These are phyloP conservation scores for Isoetes taiwanensis DNA, from an alignment of 75 land plant genomes.

Conservation along the genomic window DNA sequence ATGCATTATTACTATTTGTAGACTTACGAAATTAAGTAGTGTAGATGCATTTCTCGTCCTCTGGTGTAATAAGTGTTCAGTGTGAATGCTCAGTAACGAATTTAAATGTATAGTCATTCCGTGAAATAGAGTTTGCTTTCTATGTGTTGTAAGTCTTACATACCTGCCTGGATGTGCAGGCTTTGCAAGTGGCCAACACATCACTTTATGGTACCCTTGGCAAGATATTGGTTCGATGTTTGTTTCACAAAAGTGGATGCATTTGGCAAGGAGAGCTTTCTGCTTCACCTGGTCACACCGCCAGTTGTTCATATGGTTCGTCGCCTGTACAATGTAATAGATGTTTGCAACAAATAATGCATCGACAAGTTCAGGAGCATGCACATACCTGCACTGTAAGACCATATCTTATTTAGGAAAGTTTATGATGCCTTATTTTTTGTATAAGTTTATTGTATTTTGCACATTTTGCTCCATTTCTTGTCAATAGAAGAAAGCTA, in stretches of 20 bases:
- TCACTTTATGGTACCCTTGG: slow-evolving; percentile 48
- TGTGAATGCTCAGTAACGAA: too few relatives aligned
- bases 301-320: slow-evolving; percentile 47
- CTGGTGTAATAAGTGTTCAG: too few relatives aligned
- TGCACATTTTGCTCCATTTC: too few relatives aligned
- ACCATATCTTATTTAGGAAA: neutral
- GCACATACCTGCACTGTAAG: slow-evolving; percentile 65
- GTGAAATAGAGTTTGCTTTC: too few relatives aligned
- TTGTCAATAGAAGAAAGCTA: too few relatives aligned
- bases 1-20: neutral
- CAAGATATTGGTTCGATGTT: slow-evolving; percentile 46
- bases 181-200: slow-evolving; percentile 44
- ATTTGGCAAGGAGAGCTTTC: slow-evolving; percentile 58
- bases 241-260: slow-evolving; percentile 62
- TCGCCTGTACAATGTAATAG: slow-evolving; percentile 76
- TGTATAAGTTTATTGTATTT: neutral
- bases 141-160: too few relatives aligned
- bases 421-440: neutral
- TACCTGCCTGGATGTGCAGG: too few relatives aligned
- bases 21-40: neutral
- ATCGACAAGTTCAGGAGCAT: slow-evolving; percentile 75
- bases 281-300: slow-evolving; percentile 41
- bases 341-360: slow-evolving; percentile 59
- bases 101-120: too few relatives aligned
- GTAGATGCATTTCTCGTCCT: neutral